A percentile compares a stretch with the other conserved stretches of the same genome.
Conservation (phyloP, 169 alveolate species). For the Amoebophrya sp. region DNA sequence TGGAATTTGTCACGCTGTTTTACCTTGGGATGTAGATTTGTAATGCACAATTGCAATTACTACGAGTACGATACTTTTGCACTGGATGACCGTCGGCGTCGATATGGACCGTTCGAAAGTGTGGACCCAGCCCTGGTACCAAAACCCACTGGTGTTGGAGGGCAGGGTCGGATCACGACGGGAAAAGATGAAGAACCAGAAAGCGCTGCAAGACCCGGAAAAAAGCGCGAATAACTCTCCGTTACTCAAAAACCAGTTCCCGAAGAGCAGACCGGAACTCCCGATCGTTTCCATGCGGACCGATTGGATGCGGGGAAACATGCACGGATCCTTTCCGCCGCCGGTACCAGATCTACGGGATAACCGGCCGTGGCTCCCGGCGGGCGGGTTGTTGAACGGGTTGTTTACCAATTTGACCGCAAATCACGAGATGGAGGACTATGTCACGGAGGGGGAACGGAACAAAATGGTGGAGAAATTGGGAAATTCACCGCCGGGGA, state of each 20-base stretch:
- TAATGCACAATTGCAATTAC: too few relatives aligned
- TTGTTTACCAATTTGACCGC: background rate
- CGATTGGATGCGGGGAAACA: background rate
- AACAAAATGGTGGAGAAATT: too few relatives aligned
- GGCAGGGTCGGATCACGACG: too few relatives aligned
- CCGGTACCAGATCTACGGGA: background rate
- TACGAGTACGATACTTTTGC: too few relatives aligned
- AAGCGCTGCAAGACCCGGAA: too few relatives aligned
- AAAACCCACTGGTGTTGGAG: background rate
- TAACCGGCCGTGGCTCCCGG: background rate
- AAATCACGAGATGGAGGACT: too few relatives aligned
- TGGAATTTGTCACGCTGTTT: too few relatives aligned
- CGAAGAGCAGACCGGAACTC: background rate
- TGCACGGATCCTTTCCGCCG: background rate
- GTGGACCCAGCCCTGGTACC: background rate
- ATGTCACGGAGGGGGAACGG: too few relatives aligned
- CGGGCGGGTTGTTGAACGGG: background rate
- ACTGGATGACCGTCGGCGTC: too few relatives aligned
- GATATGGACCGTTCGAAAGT: background rate
- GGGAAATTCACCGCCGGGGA: too few relatives aligned
- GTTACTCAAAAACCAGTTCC: background rate
- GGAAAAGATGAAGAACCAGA: too few relatives aligned
- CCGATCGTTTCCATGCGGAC: background rate
- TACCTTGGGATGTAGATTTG: too few relatives aligned
- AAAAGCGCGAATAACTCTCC: background rate